Conservation (phyloP, 768 basidiomycete species). For the Pisolithus albus region DNA sequence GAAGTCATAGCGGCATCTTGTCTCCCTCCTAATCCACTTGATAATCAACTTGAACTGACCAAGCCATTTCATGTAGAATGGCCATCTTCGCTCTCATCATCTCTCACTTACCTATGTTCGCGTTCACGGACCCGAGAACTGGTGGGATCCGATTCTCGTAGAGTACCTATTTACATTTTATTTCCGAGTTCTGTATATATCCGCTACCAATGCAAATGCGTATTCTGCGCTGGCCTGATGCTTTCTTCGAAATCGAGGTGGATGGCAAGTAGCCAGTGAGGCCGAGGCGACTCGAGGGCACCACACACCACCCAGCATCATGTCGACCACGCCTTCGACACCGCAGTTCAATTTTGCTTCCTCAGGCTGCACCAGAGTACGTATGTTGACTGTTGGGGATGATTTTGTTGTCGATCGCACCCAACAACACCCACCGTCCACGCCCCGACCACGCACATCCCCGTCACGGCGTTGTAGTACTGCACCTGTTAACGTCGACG, state of each 20-base stretch:
- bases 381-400: not conserved
- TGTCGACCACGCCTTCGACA: conserved; percentile 25
- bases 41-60: conserved; percentile 17
- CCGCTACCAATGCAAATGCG: conserved; percentile 11
- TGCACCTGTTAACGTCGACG: not conserved
- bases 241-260: not conserved
- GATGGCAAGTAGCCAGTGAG: not conserved
- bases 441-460: conserved; percentile 14
- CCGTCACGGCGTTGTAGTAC: not conserved
- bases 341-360: conserved; percentile 10
- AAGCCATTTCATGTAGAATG: conserved; percentile 27
- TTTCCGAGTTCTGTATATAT: not conserved
- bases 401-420: not conserved
- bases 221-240: not conserved
- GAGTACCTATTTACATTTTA: conserved; percentile 4
- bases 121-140: conserved; percentile 26
- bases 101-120: conserved; percentile 27
- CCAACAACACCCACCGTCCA: conserved; percentile 10
- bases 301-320: conserved; percentile 13
- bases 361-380: not conserved
- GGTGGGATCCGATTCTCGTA: conserved; percentile 28
- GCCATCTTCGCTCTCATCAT: conserved; percentile 26
- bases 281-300: not conserved
- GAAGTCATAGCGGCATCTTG: not conserved
- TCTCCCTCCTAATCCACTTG: not conserved